Base-by-base conservation (phyloP, 2,329 filamentous ascomycete species). In the Colletotrichum sp. region DNA sequence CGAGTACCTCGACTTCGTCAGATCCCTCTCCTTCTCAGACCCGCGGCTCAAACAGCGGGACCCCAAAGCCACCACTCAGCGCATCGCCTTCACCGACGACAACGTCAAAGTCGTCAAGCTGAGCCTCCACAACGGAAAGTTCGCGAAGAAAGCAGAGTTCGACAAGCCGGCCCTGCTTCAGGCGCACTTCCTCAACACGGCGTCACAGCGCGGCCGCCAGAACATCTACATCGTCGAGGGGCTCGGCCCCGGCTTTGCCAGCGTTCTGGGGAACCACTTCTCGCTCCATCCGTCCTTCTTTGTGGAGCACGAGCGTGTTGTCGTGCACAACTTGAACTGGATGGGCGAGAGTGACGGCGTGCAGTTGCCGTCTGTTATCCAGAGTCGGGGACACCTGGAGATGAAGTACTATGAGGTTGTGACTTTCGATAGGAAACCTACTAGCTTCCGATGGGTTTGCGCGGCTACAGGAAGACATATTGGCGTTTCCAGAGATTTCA, bases 231-330 rank as follows among this genome's bases (percentile, higher is more conserved):
- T 81, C 28, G 34, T 80, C n/a, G 80, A 81, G 32, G 79, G 78
- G 2, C 60, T 81, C 13, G 78, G 78, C 10, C 80, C 79, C 2
- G 75, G 72, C 13, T 79, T 79, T 69, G 77, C 78, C 13, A 63
- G 69, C 13, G 65, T 79, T 2, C 55, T 81, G 24, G 80, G 80
- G 5, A 63, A 69, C 3, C 78, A 77, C 13, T 80, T 81, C 55
- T 69, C 66, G 8, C 62, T 81, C 15, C 80, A 80, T 26, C 80
- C 80, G 10, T 79, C 79, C 1, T 34, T 79, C 26, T 81, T 81
- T 57, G 70, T 81, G 13, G 80, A 81, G 67, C 79, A 81, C 13
- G 80, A 81, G 63, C 78, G 80, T 15, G 76, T 81, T 8, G 75
- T 80, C n/a, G 80, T 79, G 57, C 79, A 78, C 52, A 79, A 78